A percentile compares a stretch with the other conserved stretches of the same genome.
phyloP scores from a whole-genome alignment of 345 rosid species.

The Syzygium grande region DNA sequence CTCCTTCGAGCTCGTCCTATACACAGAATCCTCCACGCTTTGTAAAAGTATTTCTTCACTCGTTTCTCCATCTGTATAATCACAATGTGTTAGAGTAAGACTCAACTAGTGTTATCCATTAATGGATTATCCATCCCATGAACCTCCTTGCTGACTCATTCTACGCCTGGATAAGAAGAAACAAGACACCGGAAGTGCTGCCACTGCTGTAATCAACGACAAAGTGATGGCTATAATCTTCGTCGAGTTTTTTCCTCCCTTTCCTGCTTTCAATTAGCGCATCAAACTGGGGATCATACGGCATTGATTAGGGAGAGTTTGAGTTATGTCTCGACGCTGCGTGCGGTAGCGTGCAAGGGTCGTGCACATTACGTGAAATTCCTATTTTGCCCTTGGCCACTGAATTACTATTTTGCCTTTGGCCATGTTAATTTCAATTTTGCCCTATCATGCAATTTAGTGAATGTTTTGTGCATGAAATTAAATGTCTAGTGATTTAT shows the following conservation, averaged over 20 bases:
- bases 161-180: constrained; percentile 9
- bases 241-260: constrained; percentile 6
- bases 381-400: no score
- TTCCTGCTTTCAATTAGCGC: background rate
- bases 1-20: background rate
- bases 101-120: background rate
- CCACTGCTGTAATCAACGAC: constrained; percentile 2
- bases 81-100: background rate
- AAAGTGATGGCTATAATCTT: constrained; percentile 9
- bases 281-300: no score
- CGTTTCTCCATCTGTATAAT: constrained; percentile 5
- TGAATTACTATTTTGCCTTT: no score
- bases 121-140: background rate
- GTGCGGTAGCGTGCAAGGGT: background rate
- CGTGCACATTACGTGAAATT: no score
- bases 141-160: constrained; percentile 6
- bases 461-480: no score
- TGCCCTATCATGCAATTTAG: no score
- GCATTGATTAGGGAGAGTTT: no score
- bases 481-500: no score
- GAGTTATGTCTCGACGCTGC: no score
- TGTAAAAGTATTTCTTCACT: constrained; percentile 15
- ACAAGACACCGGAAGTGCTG: constrained; percentile 15
- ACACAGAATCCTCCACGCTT: background rate
- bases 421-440: no score